Evolutionary conservation across 2,329 filamentous ascomycete genomes (phyloP).

Genomic region (Aspergillus luchuensis): DNA sequence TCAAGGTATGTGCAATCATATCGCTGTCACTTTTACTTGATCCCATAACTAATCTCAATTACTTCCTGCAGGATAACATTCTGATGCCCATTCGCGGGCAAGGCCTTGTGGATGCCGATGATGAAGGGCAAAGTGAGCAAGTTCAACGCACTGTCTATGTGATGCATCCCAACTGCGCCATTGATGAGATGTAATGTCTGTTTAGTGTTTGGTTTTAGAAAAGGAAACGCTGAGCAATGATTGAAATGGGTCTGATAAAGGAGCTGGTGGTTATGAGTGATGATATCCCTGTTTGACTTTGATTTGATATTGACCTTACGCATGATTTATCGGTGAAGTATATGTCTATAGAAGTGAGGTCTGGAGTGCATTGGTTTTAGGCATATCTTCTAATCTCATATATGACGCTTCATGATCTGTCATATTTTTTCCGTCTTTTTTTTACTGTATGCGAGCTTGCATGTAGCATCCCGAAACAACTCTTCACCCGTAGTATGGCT

Average conservation of each 20-base stretch:
- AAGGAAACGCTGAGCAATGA: slow-evolving; percentile 21
- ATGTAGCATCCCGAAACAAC: no score
- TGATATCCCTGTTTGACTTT: slow-evolving; percentile 30
- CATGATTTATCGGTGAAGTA: slow-evolving; percentile 5
- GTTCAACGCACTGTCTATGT: slow-evolving; percentile 71
- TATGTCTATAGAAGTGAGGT: slow-evolving; percentile 11
- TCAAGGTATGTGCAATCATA: slow-evolving; percentile 67
- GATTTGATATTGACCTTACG: neutral
- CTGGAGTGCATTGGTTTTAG: slow-evolving; percentile 8
- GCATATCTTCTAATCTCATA: slow-evolving; percentile 1
- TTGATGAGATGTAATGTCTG: slow-evolving; percentile 57
- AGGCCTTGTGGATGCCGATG: slow-evolving; percentile 78
- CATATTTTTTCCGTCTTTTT: no score
- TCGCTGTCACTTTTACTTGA: neutral
- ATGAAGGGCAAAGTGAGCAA: slow-evolving; percentile 43
- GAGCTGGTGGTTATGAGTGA: slow-evolving; percentile 35
- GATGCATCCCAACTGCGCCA: slow-evolving; percentile 88
- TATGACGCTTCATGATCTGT: neutral
- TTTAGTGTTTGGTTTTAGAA: slow-evolving; percentile 9
- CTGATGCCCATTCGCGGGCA: slow-evolving; percentile 71
- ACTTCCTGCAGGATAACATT: slow-evolving; percentile 56
- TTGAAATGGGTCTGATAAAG: slow-evolving; percentile 27
- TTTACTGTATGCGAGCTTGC: no score
- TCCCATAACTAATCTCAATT: slow-evolving; percentile 3
- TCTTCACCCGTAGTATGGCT: no score